Conservation (phyloP, 2,329 filamentous ascomycete genomes). For the Ustilaginoidea virens region DNA sequence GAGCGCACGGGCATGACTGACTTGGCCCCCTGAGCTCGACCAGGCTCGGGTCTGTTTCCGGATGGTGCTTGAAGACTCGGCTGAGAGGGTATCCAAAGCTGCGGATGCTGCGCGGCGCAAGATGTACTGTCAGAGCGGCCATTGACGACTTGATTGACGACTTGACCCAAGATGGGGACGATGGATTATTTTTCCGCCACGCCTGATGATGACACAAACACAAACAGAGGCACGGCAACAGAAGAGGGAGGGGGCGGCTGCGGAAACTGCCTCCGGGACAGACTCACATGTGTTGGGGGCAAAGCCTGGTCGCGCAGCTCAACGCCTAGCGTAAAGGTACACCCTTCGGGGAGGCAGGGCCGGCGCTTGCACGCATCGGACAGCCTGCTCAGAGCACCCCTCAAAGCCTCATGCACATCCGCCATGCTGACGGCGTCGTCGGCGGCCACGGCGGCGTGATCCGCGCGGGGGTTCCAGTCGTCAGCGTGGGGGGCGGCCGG, state of each 20-base stretch:
- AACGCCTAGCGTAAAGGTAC: constrained; percentile 62
- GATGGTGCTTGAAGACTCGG: constrained; percentile 25
- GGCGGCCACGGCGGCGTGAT: constrained; percentile 14
- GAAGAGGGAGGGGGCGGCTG: not conserved
- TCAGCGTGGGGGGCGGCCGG: too few species aligned
- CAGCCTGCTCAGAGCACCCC: constrained; percentile 49
- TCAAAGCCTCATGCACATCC: constrained; percentile 58
- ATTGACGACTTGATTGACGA: too few species aligned
- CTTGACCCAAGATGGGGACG: too few species aligned
- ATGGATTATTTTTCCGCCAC: too few species aligned
- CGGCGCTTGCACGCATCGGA: constrained; percentile 44
- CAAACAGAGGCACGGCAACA: too few species aligned
- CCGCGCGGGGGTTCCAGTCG: constrained; percentile 4
- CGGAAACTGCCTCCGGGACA: constrained; percentile 4
- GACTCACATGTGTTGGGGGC: constrained; percentile 40
- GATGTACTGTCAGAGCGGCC: too few species aligned
- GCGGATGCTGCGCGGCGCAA: constrained; percentile 35
- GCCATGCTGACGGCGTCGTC: constrained; percentile 28
- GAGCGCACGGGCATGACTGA: constrained; percentile 35
- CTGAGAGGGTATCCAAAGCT: constrained; percentile 44
- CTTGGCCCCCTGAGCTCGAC: constrained; percentile 18
- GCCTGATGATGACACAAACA: too few species aligned
- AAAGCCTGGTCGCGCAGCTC: constrained; percentile 49
- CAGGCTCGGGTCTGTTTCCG: constrained; percentile 13
- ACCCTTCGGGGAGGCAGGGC: constrained; percentile 41